Base-by-base conservation (phyloP, 345 rosid species). In the Diplotaxis tenuifolia region DNA sequence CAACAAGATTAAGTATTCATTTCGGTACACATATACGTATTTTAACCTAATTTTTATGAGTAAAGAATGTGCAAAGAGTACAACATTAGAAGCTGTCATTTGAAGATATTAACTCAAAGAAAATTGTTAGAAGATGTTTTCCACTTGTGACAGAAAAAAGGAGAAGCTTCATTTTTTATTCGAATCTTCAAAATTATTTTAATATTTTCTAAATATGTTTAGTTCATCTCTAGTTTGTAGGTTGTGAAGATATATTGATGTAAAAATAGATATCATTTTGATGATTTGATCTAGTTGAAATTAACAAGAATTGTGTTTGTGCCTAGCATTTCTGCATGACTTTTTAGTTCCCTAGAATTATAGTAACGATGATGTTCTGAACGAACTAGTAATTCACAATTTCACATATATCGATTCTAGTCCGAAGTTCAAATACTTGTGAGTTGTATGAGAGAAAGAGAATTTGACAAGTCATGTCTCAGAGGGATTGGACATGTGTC, bases 401-500 rank as follows among this genome's bases (percentile, higher is more conserved):
- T 25, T 42, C 16, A n/a, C 18, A n/a, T 42, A 42, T 42, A 42
- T 42, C 18, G 18, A 42, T 42, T 42, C 18, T 42, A 42, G 50
- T n/a, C 50, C 50, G 6, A 42, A 42, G 50, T 42, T 42, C 18
- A 42, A n/a, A n/a, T 42, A 14, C 36, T 25, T 61, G 23, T 62
- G 57, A 57, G 59, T 14, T 31, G 75, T 31, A 9, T 3, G 20
- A 32, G 60, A 62, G 49, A 45, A n/a, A 0, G 32, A 9, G 57
- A 28, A 61, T 0, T 55, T 6, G 72, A 77, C 58, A 59, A 27
- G 76, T 52, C 73, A 77, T 59, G 72, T 42, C 38, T 23, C 72
- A 38, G 36, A 50, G 61, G 72, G 80, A 66, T 36, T 49, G 64
- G 72, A 65, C 80, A 77, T 45, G 64, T 77, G 80, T 71, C 80